Evolutionary conservation across 257 asterid species (phyloP), one percentile per base, ranked within the genome.

Genomic region (Apocynum venetum): DNA sequence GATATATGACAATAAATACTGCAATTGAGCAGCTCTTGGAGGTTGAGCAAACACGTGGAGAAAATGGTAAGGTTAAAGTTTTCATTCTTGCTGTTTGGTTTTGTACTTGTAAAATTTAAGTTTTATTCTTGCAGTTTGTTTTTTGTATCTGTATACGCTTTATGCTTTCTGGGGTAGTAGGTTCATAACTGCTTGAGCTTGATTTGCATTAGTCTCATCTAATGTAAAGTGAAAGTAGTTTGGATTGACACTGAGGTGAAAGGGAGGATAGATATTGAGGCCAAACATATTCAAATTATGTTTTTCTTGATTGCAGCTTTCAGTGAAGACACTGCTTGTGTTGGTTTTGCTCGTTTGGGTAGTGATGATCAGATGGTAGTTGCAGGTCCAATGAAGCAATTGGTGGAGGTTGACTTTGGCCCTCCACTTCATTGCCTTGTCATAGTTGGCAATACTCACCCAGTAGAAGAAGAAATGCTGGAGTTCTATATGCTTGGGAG

Each of bases 11-110:
- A 35, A 84, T 91, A 84, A 86, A 85, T 85, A 89, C 93, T 65
- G 97, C 97, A 68, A 89, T 96, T 20, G 95, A 96, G 81, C 99
- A 96, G 84, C 96, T 96, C 82, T 78, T 91, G 87, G 97, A 93
- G 87, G 96, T 96, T 84, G 97, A 81, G 78, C 82, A 84, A 84
- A 83, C 82, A 64, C 88, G 69, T 41, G 82, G 82, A 55, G 92
- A 89, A 83, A 82, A 91, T 66, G 96, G 97, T 91, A 83, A 41
- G 77, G 70, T 46, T 72, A 38, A 2, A 41, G 25, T 63, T 53
- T 41, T 41, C 0, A 1, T 17, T 40, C 71, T 67, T 67, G 51
- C 31, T 35, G n/a, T 41, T 67, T 40, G 14, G 14, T 67, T 67
- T 17, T 40, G 31, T 10, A 31, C 6, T 40, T 41, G 47, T 40